A percentile compares a stretch with the other conserved stretches of the same genome.
Conservation (phyloP, 192 early-diverging fungal genomes). For the Entrophospora sp. region DNA sequence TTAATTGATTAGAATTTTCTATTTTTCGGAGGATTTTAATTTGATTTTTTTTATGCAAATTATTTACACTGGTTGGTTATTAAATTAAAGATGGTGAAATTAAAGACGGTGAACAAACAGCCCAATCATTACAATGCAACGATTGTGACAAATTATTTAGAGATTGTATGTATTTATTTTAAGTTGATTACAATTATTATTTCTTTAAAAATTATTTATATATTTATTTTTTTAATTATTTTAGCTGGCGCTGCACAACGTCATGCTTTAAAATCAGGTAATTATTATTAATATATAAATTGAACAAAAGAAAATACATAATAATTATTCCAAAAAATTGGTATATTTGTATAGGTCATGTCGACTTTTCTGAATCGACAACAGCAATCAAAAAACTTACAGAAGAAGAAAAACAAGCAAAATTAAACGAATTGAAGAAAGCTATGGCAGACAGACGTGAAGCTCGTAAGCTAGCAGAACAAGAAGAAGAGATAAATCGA, state of each 20-base stretch:
- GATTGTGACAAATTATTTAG: constrained; percentile 74
- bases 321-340: background rate
- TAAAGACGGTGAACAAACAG: constrained; percentile 61
- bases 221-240: background rate
- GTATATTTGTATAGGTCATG: constrained; percentile 32
- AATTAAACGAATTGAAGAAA: constrained; percentile 60
- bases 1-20: no score
- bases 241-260: constrained; percentile 60
- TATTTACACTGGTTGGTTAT: no score
- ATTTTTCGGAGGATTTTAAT: no score
- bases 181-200: background rate
- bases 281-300: background rate
- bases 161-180: constrained; percentile 42
- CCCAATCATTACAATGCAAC: constrained; percentile 70
- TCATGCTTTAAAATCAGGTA: constrained; percentile 59
- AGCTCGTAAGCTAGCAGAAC: constrained; percentile 44
- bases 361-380: constrained; percentile 70
- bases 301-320: background rate
- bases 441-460: constrained; percentile 58
- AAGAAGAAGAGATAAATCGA: constrained; percentile 57
- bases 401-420: constrained; percentile 67
- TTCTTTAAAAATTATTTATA: background rate
- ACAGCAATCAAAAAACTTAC: constrained; percentile 70
- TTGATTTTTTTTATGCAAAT: no score
- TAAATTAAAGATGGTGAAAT: constrained; percentile 61